phyloP scores from a whole-genome alignment of 345 rosid species.

The Xanthoceras sorbifolium region DNA sequence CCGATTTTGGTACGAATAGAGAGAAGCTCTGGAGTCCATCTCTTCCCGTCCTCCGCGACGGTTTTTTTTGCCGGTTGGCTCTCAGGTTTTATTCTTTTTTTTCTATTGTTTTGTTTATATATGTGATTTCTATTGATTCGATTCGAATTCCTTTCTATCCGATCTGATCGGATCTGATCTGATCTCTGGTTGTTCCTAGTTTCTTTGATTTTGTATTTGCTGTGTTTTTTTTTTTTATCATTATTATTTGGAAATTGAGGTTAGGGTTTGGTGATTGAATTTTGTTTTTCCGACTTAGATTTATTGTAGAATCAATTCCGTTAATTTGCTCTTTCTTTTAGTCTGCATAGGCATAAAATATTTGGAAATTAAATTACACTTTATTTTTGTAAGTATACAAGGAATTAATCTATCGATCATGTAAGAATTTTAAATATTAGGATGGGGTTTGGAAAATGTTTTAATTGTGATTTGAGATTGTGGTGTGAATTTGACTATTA shows the following conservation, averaged over 20 bases:
- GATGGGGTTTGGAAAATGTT: background rate
- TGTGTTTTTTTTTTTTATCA: background rate
- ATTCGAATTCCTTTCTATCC: background rate
- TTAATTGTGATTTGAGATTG: background rate
- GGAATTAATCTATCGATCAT: background rate
- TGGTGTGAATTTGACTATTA: background rate
- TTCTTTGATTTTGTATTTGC: background rate
- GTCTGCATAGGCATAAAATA: too few species aligned
- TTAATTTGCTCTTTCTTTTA: background rate
- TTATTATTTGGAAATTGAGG: background rate
- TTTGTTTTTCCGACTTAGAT: background rate
- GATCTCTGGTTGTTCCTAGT: background rate
- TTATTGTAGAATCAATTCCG: background rate
- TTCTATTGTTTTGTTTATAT: background rate
- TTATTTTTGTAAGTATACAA: too few species aligned
- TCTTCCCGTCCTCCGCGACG: conserved; percentile 79
- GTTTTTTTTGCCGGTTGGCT: conserved; percentile 71
- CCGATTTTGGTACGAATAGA: conserved; percentile 16
- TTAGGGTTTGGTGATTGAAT: background rate
- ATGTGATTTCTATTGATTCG: background rate
- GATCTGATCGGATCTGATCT: conserved; percentile 32
- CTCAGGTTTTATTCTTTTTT: conserved; percentile 43
- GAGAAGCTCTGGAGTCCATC: conserved; percentile 66
- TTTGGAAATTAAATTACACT: too few species aligned
- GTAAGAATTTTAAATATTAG: background rate